These are phyloP conservation scores for Jatropha multifida DNA, from an alignment of 441 rosid species.

Conservation along the genomic window DNA sequence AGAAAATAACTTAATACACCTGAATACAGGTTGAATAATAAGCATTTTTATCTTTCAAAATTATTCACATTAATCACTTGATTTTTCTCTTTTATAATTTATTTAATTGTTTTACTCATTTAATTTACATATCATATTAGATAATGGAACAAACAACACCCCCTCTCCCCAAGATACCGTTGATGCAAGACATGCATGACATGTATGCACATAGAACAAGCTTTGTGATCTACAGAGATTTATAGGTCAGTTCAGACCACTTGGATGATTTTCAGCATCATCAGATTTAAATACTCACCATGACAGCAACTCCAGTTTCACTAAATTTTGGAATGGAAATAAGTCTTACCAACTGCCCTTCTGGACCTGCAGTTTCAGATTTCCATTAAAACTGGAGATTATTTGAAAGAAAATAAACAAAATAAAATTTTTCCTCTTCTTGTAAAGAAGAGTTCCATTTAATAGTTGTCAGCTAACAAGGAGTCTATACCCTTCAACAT, in stretches of 20 bases:
- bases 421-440: constrained; percentile 1
- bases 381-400: constrained; percentile 14
- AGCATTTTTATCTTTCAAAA: neutral
- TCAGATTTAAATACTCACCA: constrained; percentile 46
- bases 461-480: neutral
- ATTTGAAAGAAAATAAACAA: neutral
- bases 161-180: neutral
- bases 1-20: neutral
- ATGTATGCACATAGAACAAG: neutral
- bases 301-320: constrained; percentile 76
- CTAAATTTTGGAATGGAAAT: constrained; percentile 81
- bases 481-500: constrained; percentile 52
- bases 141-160: neutral
- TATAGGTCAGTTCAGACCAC: constrained; percentile 2
- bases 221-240: neutral
- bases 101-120: neutral
- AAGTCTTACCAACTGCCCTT: constrained; percentile 80
- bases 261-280: constrained; percentile 17
- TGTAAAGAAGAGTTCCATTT: constrained; percentile 1
- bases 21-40: neutral
- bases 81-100: neutral
- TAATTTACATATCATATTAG: neutral
- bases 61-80: neutral
- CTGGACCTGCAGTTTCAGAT: constrained; percentile 59
- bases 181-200: constrained; percentile 7